Conservation (phyloP, 345 rosid species). For the Rhizophora apiculata region DNA sequence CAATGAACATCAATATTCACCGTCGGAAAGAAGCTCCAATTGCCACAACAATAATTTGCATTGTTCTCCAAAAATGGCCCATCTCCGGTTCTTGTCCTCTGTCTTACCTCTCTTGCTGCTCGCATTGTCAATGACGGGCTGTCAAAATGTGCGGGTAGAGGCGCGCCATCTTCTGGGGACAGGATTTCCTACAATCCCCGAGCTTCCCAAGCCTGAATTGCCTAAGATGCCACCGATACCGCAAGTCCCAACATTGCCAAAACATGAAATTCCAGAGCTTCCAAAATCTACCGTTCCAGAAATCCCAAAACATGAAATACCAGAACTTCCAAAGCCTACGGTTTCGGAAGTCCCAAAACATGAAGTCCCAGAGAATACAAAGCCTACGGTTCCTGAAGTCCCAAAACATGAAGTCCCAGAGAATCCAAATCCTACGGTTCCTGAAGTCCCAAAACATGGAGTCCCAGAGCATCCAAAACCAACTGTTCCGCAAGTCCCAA, state of each 20-base stretch:
- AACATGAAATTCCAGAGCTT: neutral
- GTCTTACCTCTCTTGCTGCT: neutral
- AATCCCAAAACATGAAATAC: no score
- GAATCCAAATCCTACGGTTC: neutral
- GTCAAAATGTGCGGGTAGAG: neutral
- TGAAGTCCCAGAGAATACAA: no score
- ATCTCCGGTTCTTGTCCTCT: neutral
- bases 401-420: no score
- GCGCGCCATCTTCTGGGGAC: conserved; percentile 1
- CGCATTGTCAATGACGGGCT: neutral
- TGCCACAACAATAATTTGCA: no score
- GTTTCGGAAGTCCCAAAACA: no score
- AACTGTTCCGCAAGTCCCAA: no score
- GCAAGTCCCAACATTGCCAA: neutral
- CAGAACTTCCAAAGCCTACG: no score
- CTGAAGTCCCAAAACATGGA: neutral
- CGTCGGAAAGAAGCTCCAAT: no score
- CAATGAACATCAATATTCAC: no score
- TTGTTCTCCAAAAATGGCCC: neutral
- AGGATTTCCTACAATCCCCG: neutral
- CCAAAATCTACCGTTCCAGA: neutral
- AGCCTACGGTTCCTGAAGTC: no score
- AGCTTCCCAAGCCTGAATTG: conserved; percentile 15
- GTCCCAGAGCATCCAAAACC: neutral
- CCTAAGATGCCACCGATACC: neutral